Percentiles rank a stretch among this genome's conserved stretches.
phyloP scores from a whole-genome alignment of 257 asterid genomes.

The Prunella vulgaris region DNA sequence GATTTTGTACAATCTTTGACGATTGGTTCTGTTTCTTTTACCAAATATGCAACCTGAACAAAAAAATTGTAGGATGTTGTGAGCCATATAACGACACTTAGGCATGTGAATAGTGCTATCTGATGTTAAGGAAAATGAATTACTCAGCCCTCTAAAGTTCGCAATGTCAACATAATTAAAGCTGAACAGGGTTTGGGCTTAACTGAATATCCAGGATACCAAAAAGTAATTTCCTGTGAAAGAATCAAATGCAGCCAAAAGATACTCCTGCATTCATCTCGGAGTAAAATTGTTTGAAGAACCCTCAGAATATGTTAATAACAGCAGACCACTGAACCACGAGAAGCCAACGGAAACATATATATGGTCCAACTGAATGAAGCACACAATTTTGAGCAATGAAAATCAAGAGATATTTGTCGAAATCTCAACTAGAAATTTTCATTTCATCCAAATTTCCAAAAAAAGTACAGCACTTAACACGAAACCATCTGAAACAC shows the following conservation, averaged over 20 bases:
- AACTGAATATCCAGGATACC: background rate
- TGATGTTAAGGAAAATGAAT: background rate
- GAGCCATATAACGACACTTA: background rate
- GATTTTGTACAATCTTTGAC: constrained; percentile 23
- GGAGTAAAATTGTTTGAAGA: background rate
- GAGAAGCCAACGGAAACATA: background rate
- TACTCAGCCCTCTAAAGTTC: background rate
- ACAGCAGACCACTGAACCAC: background rate
- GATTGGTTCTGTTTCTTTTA: constrained; percentile 20
- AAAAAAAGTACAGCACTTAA: background rate
- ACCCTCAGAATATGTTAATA: background rate
- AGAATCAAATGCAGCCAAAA: background rate
- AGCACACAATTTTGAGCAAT: background rate
- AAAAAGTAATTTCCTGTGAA: background rate
- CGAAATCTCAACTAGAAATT: background rate
- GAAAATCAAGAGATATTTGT: background rate
- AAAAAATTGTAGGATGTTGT: background rate
- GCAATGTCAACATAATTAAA: background rate
- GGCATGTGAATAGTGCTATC: background rate
- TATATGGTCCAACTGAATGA: background rate
- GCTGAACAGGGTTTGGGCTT: background rate
- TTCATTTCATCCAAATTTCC: background rate
- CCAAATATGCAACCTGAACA: constrained; percentile 38
- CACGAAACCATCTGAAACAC: background rate
- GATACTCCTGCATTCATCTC: background rate